phyloP scores from a whole-genome alignment of 2,329 filamentous ascomycete genomes.

The Penicillium sp. region DNA sequence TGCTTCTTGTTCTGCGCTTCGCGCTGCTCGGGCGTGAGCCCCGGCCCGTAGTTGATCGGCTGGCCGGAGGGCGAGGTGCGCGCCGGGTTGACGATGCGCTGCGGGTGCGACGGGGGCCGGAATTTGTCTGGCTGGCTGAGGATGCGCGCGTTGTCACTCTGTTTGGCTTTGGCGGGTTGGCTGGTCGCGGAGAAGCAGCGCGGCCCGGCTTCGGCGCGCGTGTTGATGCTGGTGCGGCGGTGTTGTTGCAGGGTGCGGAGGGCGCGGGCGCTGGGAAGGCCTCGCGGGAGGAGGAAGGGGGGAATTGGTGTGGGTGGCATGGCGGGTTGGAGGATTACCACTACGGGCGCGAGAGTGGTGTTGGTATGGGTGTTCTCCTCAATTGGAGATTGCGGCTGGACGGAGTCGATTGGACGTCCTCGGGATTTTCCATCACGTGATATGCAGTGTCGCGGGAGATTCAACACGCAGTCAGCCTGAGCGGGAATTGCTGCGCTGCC shows the following conservation, averaged over 20 bases:
- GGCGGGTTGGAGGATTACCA: no score
- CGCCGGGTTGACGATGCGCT: conserved; percentile 54
- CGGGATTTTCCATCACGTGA: no score
- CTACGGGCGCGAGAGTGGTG: no score
- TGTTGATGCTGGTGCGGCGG: conserved; percentile 18
- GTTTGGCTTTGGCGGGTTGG: conserved; percentile 12
- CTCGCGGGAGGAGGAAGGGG: conserved; percentile 65
- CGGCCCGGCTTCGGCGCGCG: conserved; percentile 21
- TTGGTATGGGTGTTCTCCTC: no score
- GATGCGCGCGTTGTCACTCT: conserved; percentile 57
- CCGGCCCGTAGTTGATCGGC: conserved; percentile 71
- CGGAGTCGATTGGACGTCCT: no score
- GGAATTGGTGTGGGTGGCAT: conserved; percentile 49
- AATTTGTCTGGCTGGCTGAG: conserved; percentile 87
- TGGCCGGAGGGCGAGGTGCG: conserved; percentile 25
- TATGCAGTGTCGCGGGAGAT: no score
- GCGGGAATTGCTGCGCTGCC: no score
- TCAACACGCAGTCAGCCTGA: no score
- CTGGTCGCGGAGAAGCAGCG: conserved; percentile 27
- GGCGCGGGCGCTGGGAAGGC: conserved; percentile 36
- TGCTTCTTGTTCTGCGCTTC: conserved; percentile 64
- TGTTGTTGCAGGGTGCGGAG: conserved; percentile 28
- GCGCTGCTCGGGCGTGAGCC: conserved; percentile 63
- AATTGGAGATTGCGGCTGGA: no score
- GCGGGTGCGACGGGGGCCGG: conserved; percentile 84